Evolutionary conservation across 129 eudicot species (phyloP).

Genomic region (sunflower (Helianthus annuus)): HanXRQr2.0-SUNRISE NC_035441.2:180291303-180291802

Average conservation of each 20-base stretch:
- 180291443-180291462: not conserved
- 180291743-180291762: conserved; percentile 46
- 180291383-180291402: not conserved
- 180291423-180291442: not conserved
- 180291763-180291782: conserved; percentile 51
- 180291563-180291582: conserved; percentile 20
- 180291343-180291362: not conserved
- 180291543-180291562: conserved; percentile 20
- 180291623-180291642: conserved; percentile 23
- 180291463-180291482: not conserved
- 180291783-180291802: conserved; percentile 59
- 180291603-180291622: conserved; percentile 12
- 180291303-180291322: no score
- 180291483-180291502: not conserved
- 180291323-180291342: not conserved
- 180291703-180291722: conserved; percentile 32
- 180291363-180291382: not conserved
- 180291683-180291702: not conserved
- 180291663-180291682: conserved; percentile 10
- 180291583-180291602: conserved; percentile 16
- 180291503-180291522: not conserved
- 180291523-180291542: conserved; percentile 7
- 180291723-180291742: conserved; percentile 59
- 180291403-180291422: not conserved
- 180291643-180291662: conserved; percentile 18